phyloP scores from a whole-genome alignment of 208 protist genomes.

The Acanthamoeba royreba region DNA sequence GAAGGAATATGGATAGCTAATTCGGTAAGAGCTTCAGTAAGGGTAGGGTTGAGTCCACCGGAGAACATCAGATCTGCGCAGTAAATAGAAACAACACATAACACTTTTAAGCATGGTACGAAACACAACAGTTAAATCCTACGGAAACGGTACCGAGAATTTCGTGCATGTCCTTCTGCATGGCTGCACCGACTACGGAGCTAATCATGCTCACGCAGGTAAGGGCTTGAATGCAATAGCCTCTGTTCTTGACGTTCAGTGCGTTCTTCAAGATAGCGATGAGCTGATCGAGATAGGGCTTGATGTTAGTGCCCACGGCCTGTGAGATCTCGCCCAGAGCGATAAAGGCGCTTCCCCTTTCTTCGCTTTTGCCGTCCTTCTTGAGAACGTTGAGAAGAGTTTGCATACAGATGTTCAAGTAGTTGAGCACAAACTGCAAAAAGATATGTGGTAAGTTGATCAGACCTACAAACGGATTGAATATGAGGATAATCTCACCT shows the following conservation, averaged over 20 bases:
- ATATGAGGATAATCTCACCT: constrained; percentile 27
- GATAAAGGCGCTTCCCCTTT: constrained; percentile 61
- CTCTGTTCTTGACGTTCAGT: constrained; percentile 36
- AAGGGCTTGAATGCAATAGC: constrained; percentile 57
- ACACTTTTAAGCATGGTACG: neutral
- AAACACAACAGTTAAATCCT: too few species aligned
- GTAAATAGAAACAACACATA: neutral
- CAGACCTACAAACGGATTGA: neutral
- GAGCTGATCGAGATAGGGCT: constrained; percentile 66
- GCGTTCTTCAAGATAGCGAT: constrained; percentile 49
- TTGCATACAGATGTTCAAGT: constrained; percentile 54
- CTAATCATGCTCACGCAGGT: constrained; percentile 75
- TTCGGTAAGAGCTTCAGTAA: constrained; percentile 64
- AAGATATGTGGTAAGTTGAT: neutral
- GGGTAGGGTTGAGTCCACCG: constrained; percentile 21
- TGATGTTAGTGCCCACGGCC: constrained; percentile 57
- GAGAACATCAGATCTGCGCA: constrained; percentile 65
- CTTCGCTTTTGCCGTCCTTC: constrained; percentile 15
- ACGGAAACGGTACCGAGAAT: constrained; percentile 13
- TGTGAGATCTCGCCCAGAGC: constrained; percentile 71
- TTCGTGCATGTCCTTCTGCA: constrained; percentile 48
- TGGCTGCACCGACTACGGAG: constrained; percentile 49
- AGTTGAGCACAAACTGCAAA: neutral
- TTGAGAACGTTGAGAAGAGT: neutral
- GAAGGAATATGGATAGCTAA: constrained; percentile 65